A percentile compares a stretch with the other conserved stretches of the same genome.
Evolutionary conservation across 805 yeast species (phyloP).

Genomic region (Metschnikowia kofuensis): DNA sequence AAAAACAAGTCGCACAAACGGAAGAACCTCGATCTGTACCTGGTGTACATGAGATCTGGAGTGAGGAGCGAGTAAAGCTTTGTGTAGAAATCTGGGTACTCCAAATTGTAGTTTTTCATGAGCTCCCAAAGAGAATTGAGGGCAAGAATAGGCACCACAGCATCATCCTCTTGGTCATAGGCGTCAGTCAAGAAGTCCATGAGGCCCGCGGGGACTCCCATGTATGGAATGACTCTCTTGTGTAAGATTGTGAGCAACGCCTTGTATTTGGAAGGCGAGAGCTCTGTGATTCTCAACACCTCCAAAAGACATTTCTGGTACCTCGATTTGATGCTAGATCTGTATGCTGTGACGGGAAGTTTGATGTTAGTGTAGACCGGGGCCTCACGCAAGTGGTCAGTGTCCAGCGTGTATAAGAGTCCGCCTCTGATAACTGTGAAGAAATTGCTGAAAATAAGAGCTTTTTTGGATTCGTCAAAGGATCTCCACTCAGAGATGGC

Average conservation of each 20-base stretch:
- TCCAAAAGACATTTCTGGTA: conserved; percentile 70
- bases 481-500: conserved; percentile 6
- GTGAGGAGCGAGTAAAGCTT: conserved; percentile 81
- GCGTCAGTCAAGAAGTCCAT: conserved; percentile 95
- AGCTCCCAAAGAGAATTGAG: conserved; percentile 84
- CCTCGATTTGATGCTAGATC: conserved; percentile 52
- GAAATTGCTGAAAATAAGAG: conserved; percentile 35
- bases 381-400: conserved; percentile 29
- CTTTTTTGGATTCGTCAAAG: not conserved
- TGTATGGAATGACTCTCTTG: conserved; percentile 77
- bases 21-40: conserved; percentile 82
- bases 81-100: conserved; percentile 84
- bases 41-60: conserved; percentile 69
- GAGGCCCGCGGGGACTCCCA: conserved; percentile 72
- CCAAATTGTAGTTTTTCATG: conserved; percentile 78
- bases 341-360: conserved; percentile 38
- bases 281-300: conserved; percentile 47
- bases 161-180: conserved; percentile 49
- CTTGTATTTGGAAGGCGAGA: conserved; percentile 60
- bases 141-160: conserved; percentile 67
- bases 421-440: conserved; percentile 35
- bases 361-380: conserved; percentile 29
- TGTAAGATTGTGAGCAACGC: conserved; percentile 68
- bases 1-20: conserved; percentile 83
- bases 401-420: conserved; percentile 21